Base-by-base conservation (phyloP, 1,139 yeast species). In the Pichia cactophila region DNA sequence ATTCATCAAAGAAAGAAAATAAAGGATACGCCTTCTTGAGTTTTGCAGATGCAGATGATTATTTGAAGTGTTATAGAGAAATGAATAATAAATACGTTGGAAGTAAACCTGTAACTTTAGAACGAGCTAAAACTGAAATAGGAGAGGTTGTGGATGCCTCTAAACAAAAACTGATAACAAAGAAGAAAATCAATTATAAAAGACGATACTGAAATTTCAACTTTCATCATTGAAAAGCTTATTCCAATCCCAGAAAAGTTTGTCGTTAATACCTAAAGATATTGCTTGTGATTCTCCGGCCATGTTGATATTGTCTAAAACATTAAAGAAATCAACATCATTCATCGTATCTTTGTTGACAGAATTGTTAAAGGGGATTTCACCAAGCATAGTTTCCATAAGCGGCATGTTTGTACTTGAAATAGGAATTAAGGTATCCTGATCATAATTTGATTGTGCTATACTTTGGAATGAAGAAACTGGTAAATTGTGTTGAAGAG, bases 11-110 rank as follows among this genome's bases (percentile, higher is more conserved):
- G 23, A 48, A 35, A 5, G 57, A 70, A 52, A 73, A 74, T 51
- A 81, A 78, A 62, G 90, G 92, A 5, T 84, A 69, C 59, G 92
- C 89, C 5, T 84, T 84, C 63, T 83, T 84, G 23, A 78, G 86
- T 1, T 84, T 84, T 63, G 69, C 69, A 2, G 73, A 72, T 52
- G 67, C 88, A 0, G 78, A 80, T 33, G 90, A 80, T 58, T 85
- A 83, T 59, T 70, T 85, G 53, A 68, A 69, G 46, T 89, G 92
- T 4, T 85, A 82, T 66, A 81, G 80, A 60, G 86, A 82, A 58
- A 77, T 83, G 81, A 83, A 85, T 61, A 86, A 87, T 41, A 83
- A 83, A 62, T 84, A 83, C 57, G 74, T 86, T 44, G 95, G 94
- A 0, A 78, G 75, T 56, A 83, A 81, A 56, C 94, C 94, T 0